These are phyloP conservation scores for Arthonia radiata DNA, from an alignment of 495 filamentous ascomycete species.

Conservation along the genomic window DNA sequence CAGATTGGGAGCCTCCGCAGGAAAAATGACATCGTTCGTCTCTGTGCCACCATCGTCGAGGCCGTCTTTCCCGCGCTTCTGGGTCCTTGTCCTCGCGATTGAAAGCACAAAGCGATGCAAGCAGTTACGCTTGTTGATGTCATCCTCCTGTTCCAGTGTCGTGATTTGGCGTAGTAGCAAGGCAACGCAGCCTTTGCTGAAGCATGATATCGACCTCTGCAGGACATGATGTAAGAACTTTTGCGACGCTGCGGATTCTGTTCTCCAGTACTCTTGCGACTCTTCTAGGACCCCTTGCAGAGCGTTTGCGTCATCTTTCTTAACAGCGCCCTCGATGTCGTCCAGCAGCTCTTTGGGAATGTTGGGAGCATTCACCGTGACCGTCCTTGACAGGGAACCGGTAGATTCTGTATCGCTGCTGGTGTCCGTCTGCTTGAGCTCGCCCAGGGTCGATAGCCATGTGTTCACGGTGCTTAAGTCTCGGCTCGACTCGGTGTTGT, in stretches of 20 bases:
- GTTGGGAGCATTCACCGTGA: conserved; percentile 44
- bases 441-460: conserved; percentile 64
- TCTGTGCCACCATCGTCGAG: no score
- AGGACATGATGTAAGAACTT: conserved; percentile 52
- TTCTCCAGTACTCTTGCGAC: conserved; percentile 24
- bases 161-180: conserved; percentile 39
- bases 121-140: conserved; percentile 83
- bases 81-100: conserved; percentile 56
- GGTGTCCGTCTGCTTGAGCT: conserved; percentile 46
- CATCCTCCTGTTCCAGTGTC: conserved; percentile 59
- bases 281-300: conserved; percentile 33
- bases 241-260: conserved; percentile 25
- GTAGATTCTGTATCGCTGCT: conserved; percentile 42
- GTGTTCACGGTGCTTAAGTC: conserved; percentile 61
- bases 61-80: no score
- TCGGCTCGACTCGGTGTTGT: conserved; percentile 36
- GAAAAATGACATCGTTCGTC: conserved; percentile 1
- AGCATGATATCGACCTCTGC: conserved; percentile 56
- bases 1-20: conserved; percentile 1
- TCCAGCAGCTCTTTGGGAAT: conserved; percentile 40
- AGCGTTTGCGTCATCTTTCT: conserved; percentile 39
- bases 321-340: conserved; percentile 50
- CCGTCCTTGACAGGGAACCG: conserved; percentile 41
- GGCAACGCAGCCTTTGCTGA: conserved; percentile 40
- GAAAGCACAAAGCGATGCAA: conserved; percentile 78